Conservation (phyloP, 495 filamentous ascomycete genomes). For the Hyphodiscus hymeniophilus region DNA sequence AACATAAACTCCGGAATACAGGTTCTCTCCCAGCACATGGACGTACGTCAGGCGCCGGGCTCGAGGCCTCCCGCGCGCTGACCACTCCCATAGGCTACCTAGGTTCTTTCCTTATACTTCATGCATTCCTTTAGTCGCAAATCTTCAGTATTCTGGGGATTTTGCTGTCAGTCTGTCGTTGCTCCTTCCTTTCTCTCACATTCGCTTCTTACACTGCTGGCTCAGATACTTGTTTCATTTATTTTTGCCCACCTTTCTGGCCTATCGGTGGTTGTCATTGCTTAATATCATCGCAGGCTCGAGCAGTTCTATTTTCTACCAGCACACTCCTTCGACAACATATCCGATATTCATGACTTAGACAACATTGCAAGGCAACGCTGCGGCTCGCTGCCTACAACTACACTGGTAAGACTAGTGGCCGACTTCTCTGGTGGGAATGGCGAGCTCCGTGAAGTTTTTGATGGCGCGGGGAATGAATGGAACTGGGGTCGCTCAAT, state of each 20-base stretch:
- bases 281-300: slow-evolving; percentile 7
- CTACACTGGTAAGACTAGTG: not conserved
- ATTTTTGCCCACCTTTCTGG: slow-evolving; percentile 20
- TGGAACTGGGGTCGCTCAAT: not conserved
- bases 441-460: slow-evolving; percentile 1
- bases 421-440: not conserved
- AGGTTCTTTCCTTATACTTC: slow-evolving; percentile 22
- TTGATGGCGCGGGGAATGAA: slow-evolving; percentile 6
- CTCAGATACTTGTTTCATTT: slow-evolving; percentile 22
- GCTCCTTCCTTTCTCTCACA: slow-evolving; percentile 17
- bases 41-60: slow-evolving; percentile 12
- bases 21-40: slow-evolving; percentile 11
- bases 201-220: slow-evolving; percentile 21
- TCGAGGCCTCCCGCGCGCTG: slow-evolving; percentile 15
- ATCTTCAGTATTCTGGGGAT: slow-evolving; percentile 13
- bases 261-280: slow-evolving; percentile 18
- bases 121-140: slow-evolving; percentile 18
- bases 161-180: slow-evolving; percentile 18
- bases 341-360: slow-evolving; percentile 1
- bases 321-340: slow-evolving; percentile 1
- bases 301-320: slow-evolving; percentile 13
- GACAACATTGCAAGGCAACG: not conserved
- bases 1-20: not conserved
- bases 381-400: slow-evolving; percentile 4
- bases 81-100: slow-evolving; percentile 13